These are phyloP conservation scores for Ogataea chonburiensis DNA, from an alignment of 805 yeast genomes.

Conservation along the genomic window DNA sequence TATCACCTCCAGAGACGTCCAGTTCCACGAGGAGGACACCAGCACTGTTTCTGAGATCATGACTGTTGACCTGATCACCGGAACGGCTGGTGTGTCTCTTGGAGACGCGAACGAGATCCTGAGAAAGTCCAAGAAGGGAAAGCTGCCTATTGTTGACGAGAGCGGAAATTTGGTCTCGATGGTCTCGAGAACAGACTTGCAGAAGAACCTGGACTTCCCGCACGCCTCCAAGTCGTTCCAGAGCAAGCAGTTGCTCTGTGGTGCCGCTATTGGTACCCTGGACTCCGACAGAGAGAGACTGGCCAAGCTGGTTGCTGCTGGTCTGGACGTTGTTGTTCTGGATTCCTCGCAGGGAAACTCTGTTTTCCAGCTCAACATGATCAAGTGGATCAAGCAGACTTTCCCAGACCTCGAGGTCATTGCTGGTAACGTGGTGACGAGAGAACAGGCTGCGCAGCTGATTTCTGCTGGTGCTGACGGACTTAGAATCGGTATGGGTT, in stretches of 20 bases:
- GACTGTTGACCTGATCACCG: conserved; percentile 88
- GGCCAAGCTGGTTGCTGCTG: conserved; percentile 83
- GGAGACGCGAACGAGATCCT: conserved; percentile 86
- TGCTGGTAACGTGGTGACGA: conserved; percentile 98
- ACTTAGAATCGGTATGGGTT: conserved; percentile 99
- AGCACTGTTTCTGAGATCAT: conserved; percentile 72
- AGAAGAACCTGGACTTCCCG: conserved; percentile 92
- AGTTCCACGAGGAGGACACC: conserved; percentile 77
- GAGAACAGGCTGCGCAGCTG: conserved; percentile 97
- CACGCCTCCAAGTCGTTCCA: conserved; percentile 89
- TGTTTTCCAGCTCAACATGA: conserved; percentile 88
- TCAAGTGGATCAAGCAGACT: conserved; percentile 82
- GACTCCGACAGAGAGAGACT: conserved; percentile 86
- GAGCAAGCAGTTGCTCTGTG: conserved; percentile 95
- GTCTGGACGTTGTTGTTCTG: conserved; percentile 91
- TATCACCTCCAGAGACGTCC: conserved; percentile 94
- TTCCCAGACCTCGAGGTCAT: conserved; percentile 82
- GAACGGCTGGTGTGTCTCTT: conserved; percentile 76
- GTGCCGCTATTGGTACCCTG: conserved; percentile 97
- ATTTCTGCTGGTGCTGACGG: conserved; percentile 97
- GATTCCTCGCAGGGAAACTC: conserved; percentile 99
- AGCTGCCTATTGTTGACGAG: conserved; percentile 87
- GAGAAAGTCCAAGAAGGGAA: conserved; percentile 94
- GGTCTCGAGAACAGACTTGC: conserved; percentile 93
- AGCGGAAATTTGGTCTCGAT: conserved; percentile 77